These are phyloP conservation scores for Aristolochia fimbriata DNA, from an alignment of 164 flowering plant species.

Conservation along the genomic window DNA sequence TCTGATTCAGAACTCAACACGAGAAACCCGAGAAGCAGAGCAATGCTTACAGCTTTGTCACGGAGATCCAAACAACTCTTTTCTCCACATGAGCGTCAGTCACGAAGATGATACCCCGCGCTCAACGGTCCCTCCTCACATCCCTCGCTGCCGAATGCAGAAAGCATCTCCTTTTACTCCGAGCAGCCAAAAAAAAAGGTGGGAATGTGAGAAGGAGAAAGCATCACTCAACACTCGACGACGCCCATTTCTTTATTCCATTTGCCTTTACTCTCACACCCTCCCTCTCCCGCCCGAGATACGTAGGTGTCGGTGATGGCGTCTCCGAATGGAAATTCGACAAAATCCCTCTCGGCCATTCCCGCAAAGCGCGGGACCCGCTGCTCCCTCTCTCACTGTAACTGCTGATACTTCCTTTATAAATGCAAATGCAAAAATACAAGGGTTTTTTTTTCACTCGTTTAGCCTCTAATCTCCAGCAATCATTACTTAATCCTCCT, in stretches of 20 bases:
- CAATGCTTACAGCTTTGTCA: constrained; percentile 3
- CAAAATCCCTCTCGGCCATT: too few relatives aligned
- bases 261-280: background rate
- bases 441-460: too few relatives aligned
- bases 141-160: background rate
- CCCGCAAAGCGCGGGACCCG: too few relatives aligned
- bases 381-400: too few relatives aligned
- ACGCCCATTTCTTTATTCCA: background rate
- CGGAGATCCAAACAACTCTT: background rate
- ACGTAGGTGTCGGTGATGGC: too few relatives aligned
- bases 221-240: background rate
- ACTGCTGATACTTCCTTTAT: too few relatives aligned
- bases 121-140: background rate
- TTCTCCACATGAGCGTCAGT: background rate
- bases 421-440: too few relatives aligned
- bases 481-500: too few relatives aligned
- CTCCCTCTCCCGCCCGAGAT: too few relatives aligned
- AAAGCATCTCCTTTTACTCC: background rate
- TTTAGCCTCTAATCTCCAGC: too few relatives aligned
- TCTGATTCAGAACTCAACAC: background rate
- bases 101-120: constrained; percentile 1
- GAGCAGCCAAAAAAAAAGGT: background rate
- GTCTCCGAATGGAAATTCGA: too few relatives aligned
- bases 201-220: constrained; percentile 3
- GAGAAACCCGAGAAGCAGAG: background rate